Base-by-base conservation (phyloP, 1,284 basidiomycete species). In the Leccinum huronense region DNA sequence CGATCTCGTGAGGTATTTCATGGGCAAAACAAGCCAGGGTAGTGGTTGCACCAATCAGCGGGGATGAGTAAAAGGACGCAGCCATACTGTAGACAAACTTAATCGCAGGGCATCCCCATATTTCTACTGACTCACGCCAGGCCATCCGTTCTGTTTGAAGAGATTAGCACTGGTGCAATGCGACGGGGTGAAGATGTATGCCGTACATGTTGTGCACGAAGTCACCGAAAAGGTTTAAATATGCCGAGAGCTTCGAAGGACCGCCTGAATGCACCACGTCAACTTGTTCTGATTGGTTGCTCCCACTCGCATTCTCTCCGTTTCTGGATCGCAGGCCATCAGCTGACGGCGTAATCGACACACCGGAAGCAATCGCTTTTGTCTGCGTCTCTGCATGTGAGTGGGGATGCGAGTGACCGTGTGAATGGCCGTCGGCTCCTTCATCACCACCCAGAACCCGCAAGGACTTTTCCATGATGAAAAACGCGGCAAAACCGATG, bases 1-100 rank as follows among this genome's bases (percentile, higher is more conserved):
- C 94, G 65, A 95, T 95, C 81, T 94, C 93, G 72, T 94, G 93
- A 16, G 93, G 93, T 62, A 95, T 94, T 76, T 95, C 93, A 75
- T 95, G 93, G 6, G 92, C 93, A 73, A 95, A 95, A 72, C 93
- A 95, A 16, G 94, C 94, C 57, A 95, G 83, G 11, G 93, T 94
- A 2, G 93, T 95, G 59, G 93, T 94, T 45, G 93, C 93, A 53
- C 93, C 93, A 68, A 95, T 92, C 60, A 93, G 81, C 2, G 93
- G 93, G 45, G 90, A 91, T 23, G 91, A 92, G 75, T 95, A 95
- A 80, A 95, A 95, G 27, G 90, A 93, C 57, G 93, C 93, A 11
- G 92, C 90, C 91, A 95, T 94, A 54, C 90, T 91, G 69, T 38
- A 60, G 68, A 51, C 55, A 62, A 63, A 57, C 40, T 58, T 63